A percentile compares a stretch with the other conserved stretches of the same genome.
phyloP scores from a whole-genome alignment of 2,329 filamentous ascomycete species.

The Cladorrhinum sp. region DNA sequence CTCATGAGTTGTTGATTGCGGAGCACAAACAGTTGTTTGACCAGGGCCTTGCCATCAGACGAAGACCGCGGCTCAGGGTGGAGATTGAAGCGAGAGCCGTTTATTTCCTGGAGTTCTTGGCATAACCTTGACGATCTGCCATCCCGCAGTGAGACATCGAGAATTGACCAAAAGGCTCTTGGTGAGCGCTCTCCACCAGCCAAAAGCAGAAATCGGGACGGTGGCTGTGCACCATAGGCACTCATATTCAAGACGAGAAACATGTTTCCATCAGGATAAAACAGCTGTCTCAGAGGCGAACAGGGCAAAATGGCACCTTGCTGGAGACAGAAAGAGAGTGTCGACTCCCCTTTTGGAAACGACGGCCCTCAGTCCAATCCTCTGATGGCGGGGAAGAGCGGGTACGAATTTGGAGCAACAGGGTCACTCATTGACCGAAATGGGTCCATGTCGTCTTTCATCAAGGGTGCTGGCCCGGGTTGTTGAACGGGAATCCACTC shows the following conservation, averaged over 20 bases:
- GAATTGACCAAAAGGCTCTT: neutral
- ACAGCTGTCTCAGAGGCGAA: neutral
- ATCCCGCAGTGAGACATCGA: neutral
- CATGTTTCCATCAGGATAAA: neutral
- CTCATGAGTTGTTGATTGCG: constrained; percentile 1
- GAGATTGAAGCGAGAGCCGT: constrained; percentile 7
- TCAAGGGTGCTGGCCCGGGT: constrained; percentile 4
- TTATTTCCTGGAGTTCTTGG: constrained; percentile 11
- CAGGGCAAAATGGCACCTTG: neutral
- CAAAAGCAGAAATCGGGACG: neutral
- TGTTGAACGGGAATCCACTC: constrained; percentile 7
- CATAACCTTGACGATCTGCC: constrained; percentile 4
- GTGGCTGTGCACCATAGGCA: neutral
- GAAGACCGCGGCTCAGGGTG: constrained; percentile 11
- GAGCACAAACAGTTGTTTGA: constrained; percentile 4
- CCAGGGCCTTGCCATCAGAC: constrained; percentile 5
- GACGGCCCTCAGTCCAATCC: neutral
- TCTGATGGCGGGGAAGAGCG: constrained; percentile 11
- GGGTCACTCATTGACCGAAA: constrained; percentile 7
- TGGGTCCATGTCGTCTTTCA: neutral
- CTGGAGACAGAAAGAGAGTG: constrained; percentile 1
- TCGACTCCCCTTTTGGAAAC: constrained; percentile 6
- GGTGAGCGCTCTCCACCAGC: neutral
- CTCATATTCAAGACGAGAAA: neutral
- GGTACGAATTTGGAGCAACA: constrained; percentile 16